Base-by-base conservation (phyloP, 2,329 filamentous ascomycete species). In the Fragosphaeria purpurea region DNA sequence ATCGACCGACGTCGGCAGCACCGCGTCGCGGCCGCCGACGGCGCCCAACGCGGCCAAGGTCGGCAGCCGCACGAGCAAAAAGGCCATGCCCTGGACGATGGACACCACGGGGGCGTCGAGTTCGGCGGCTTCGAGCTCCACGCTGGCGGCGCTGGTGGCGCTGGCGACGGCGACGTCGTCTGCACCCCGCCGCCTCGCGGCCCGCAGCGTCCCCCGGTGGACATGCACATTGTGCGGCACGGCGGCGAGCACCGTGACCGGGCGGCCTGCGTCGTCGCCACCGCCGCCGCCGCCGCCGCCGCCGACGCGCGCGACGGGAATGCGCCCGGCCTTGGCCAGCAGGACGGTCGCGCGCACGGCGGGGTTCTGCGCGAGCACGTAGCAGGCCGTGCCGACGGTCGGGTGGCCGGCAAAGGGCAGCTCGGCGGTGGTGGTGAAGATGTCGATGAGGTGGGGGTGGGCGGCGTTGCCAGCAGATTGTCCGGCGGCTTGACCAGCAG, bases 11-110 rank as follows among this genome's bases (percentile, higher is more conserved):
- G n/a, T n/a, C n/a, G n/a, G n/a, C 10, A 68, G 60, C 34, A 59
- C 57, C 37, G 44, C n/a, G 9, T 62, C 59, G 4, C 57, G 48
- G 44, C 46, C 57, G 34, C 65, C 57, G 4, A 71, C 67, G 10
- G 64, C 58, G 5, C 67, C 72, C 13, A 91, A 70, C 7, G 75
- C 72, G 34, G 80, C 79, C 8, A 87, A 64, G 49, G 72, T 74
- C 0, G 77, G 70, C 30, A 93, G 69, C 56, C 77, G 68, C 11
- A 85, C 70, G 35, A 87, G 74, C n/a, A 80, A 65, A 63, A 88
- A 89, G 1, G 78, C 79, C 82, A 90, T 85, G 45, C 86, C 86
- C 43, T 79, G 79, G 38, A 88, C 85, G 44, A 89, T 78, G 56
- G 77, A 82, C 50, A 81, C 73, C 13, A 79, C 60, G 11, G 76